Conservation (phyloP, 257 asterid genomes). For the Nicotiana knightiana region DNA sequence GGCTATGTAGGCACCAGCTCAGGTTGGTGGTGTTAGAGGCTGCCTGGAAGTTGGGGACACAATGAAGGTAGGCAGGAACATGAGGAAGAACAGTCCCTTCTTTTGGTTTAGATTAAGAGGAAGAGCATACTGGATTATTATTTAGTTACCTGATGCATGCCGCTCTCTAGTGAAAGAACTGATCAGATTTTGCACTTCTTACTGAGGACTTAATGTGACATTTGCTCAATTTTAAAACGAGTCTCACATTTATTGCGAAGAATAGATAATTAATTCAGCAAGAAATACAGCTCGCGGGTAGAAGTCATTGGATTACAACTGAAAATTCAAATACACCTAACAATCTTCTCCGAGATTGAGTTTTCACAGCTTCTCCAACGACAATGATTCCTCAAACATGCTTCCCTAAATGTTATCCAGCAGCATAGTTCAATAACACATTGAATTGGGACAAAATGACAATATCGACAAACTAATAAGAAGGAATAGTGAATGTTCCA, state of each 20-base stretch:
- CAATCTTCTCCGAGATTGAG: conserved; percentile 14
- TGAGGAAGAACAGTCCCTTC: background rate
- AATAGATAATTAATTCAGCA: conserved; percentile 2
- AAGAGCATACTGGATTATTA: background rate
- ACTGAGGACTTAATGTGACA: background rate
- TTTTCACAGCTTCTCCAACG: conserved; percentile 17
- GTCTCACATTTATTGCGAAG: background rate
- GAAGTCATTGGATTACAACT: conserved; percentile 6
- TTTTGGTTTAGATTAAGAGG: background rate
- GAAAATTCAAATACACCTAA: conserved; percentile 25
- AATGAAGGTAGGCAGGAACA: background rate
- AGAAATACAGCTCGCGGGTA: background rate
- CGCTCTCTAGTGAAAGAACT: background rate
- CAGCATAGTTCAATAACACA: conserved; percentile 26
- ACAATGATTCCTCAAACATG: conserved; percentile 19
- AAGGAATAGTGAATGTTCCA: conserved; percentile 7
- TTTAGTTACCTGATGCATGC: background rate
- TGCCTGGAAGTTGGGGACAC: background rate
- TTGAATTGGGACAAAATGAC: conserved; percentile 22
- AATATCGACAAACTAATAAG: conserved; percentile 21
- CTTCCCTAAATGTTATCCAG: conserved; percentile 20
- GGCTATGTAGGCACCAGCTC: background rate
- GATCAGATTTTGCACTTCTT: background rate
- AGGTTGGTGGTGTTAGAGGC: background rate
- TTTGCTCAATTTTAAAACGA: background rate